Base-by-base conservation (phyloP, 2,329 filamentous ascomycete genomes). In the Talaromyces sp. region DNA sequence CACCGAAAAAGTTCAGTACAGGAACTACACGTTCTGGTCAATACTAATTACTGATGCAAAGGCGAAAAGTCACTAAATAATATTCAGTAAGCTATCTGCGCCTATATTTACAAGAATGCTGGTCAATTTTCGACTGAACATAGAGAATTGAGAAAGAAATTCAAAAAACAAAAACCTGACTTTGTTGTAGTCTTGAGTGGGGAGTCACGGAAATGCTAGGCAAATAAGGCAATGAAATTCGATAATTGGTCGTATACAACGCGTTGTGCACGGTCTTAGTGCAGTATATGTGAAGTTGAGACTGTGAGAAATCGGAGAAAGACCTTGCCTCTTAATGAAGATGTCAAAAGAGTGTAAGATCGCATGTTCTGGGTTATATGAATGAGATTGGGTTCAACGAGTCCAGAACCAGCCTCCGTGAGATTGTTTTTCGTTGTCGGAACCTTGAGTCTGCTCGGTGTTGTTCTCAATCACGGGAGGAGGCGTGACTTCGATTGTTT, bases 401-500 rank as follows among this genome's bases (percentile, higher is more conserved):
- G 60, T 63, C 65, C 65, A 66, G 10, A 66, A 66, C 65, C 65
- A 66, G 24, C 65, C 47, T 10, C 60, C 37, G 13, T 35, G n/a
- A 22, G 47, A 37, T 33, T 50, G 22, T 11, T 66, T 64, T 3
- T 48, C 41, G 11, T 60, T 48, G 4, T 57, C 56, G 24, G 41
- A 35, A 41, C 24, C 19, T 11, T 10, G 31, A 13, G 4, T 35
- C 9, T 63, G 54, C n/a, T 47, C 48, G 27, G 27, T 5, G 10
- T 41, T 60, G 9, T 37, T 60, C 43, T 64, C 39, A 27, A 10
- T 19, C 14, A 19, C 11, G 37, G 69, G 68, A 9, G 69, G 71
- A 31, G 72, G 69, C 24, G 72, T 76, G 47, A 71, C 69, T 54
- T 87, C 82, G 3, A 83, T 75, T 8, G 82, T 85, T 68, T 87